phyloP scores from a whole-genome alignment of 108 stramenopile genomes.

The Fistulifera pelliculosa region DNA sequence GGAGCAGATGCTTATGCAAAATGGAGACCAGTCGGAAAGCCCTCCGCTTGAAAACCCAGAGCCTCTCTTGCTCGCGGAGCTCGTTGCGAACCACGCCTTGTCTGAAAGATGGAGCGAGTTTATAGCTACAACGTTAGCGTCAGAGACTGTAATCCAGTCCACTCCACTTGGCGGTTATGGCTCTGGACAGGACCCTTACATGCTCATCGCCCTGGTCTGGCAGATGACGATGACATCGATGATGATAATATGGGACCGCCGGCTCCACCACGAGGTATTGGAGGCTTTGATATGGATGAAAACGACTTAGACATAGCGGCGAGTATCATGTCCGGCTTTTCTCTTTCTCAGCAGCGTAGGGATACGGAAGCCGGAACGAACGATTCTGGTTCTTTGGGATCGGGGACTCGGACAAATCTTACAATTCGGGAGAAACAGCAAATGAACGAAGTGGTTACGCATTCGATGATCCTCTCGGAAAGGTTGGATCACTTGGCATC shows the following conservation, averaged over 20 bases:
- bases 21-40: background rate
- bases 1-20: background rate
- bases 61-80: slow-evolving; percentile 23
- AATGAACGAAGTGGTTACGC: slow-evolving; percentile 29
- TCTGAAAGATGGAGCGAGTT: slow-evolving; percentile 66
- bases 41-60: slow-evolving; percentile 2
- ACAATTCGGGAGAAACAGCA: slow-evolving; percentile 25
- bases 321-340: slow-evolving; percentile 77
- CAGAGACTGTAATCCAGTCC: slow-evolving; percentile 74
- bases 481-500: slow-evolving; percentile 18
- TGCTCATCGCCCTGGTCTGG: slow-evolving; percentile 39
- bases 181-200: slow-evolving; percentile 23
- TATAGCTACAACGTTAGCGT: slow-evolving; percentile 51
- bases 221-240: slow-evolving; percentile 40
- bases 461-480: slow-evolving; percentile 69
- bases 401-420: slow-evolving; percentile 18
- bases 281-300: slow-evolving; percentile 75
- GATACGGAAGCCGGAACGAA: slow-evolving; percentile 18
- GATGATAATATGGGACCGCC: slow-evolving; percentile 33
- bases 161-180: slow-evolving; percentile 74
- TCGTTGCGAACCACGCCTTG: slow-evolving; percentile 39
- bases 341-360: slow-evolving; percentile 19
- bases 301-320: slow-evolving; percentile 86
- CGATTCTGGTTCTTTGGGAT: slow-evolving; percentile 5
- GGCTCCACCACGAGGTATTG: slow-evolving; percentile 41